Percentiles rank a stretch among this genome's conserved stretches.
These are phyloP conservation scores for Nematocida ironsii DNA, from an alignment of 371 early-diverging fungal genomes.

Conservation along the genomic window DNA sequence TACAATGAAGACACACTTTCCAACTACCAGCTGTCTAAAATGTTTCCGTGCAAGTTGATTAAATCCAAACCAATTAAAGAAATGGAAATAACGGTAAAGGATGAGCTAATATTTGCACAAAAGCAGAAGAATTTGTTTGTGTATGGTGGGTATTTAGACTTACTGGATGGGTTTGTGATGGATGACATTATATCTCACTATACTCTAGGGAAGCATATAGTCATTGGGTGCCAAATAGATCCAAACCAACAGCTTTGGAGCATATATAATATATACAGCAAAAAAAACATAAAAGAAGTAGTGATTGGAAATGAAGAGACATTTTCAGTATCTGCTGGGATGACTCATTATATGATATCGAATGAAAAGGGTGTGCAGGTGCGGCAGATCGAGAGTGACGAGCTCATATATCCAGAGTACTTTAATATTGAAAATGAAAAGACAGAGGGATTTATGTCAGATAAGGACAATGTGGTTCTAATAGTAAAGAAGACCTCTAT, in stretches of 20 bases:
- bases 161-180: slow-evolving; percentile 38
- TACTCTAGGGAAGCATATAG: background rate
- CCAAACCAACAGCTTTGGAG: background rate
- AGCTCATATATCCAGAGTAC: slow-evolving; percentile 19
- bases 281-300: slow-evolving; percentile 19
- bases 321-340: background rate
- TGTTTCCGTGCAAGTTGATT: slow-evolving; percentile 40
- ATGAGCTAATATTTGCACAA: slow-evolving; percentile 24
- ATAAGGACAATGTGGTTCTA: slow-evolving; percentile 18
- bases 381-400: background rate
- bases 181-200: slow-evolving; percentile 21
- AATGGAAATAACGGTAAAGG: slow-evolving; percentile 9
- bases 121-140: slow-evolving; percentile 51
- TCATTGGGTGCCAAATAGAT: slow-evolving; percentile 6
- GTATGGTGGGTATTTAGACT: slow-evolving; percentile 46
- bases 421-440: background rate
- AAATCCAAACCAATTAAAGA: slow-evolving; percentile 19
- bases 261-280: slow-evolving; percentile 32
- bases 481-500: slow-evolving; percentile 12
- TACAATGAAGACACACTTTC: slow-evolving; percentile 35
- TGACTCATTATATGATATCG: slow-evolving; percentile 25
- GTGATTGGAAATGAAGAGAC: background rate
- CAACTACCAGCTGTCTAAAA: slow-evolving; percentile 47
- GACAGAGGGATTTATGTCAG: slow-evolving; percentile 42
- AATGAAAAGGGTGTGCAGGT: background rate